Base-by-base conservation (phyloP, 805 yeast species). In the Sungouiozyma ichnusensis region DNA sequence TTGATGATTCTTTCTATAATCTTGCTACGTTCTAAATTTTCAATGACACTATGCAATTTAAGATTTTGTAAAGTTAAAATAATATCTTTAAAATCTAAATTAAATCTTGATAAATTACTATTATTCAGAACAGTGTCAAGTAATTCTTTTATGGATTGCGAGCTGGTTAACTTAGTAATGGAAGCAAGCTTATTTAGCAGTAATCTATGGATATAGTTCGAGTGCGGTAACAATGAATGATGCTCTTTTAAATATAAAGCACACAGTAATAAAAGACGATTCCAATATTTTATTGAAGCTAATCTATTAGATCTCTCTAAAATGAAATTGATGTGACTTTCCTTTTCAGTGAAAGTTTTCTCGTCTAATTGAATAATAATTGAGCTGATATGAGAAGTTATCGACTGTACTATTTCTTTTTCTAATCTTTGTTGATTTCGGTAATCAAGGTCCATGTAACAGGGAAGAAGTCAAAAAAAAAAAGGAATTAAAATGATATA, bases 241-340 rank as follows among this genome's bases (percentile, higher is more conserved):
- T 39, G 14, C 35, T 38, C 35, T 37, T 49, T 50, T 33, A 55
- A 54, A 42, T 49, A 51, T 27, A 41, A 38, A 9, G 55, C 48
- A 16, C 51, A 48, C 36, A 55, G 47, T n/a, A 48, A 41, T 36
- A 59, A 36, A 37, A 57, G 45, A 42, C 44, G 52, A 31, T 47
- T 47, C 64, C 64, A 59, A 47, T 52, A 55, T 39, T 45, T 51
- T 32, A 54, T 36, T 41, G 53, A 48, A n/a, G 51, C 52, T 27
- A 41, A 27, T 15, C 33, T 39, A 6, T 52, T 39, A 7, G 62
- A 52, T 36, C 50, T 53, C 34, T 54, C 51, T 37, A 59, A 35
- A n/a, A 56, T 38, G 40, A 38, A 47, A 31, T 45, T 38, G 35
- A 58, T 53, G 27, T 51, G 47, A 17, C 39, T 42, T 38, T 51